Evolutionary conservation across 495 filamentous ascomycete genomes (phyloP), one percentile per base, ranked within the genome.

Genomic region (Immersiella caudata): DNA sequence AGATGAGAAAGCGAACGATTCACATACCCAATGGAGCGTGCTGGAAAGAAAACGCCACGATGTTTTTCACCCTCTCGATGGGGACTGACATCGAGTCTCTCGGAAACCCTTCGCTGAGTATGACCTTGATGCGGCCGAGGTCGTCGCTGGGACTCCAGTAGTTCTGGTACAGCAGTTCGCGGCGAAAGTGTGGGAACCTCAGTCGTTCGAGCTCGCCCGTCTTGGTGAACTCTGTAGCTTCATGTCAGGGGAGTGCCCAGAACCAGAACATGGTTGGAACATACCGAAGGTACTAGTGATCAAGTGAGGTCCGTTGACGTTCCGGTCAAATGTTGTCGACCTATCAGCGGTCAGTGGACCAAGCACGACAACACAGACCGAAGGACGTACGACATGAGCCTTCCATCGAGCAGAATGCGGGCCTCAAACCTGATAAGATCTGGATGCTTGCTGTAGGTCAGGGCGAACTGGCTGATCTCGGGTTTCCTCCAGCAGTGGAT

Each of bases 31-130:
- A 77, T 6, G 93, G 93, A 56, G 91, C 92, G 84, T 94, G 92
- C 73, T 95, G 92, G 70, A 96, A 97, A 7, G 92, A 89, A 74
- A 97, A 93, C 6, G 84, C 84, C 56, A 94, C 86, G 24, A 93
- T 74, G 75, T 93, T 91, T 71, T 88, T 91, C 69, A 91, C 83
- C 51, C 88, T 80, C 70, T 93, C 88, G 65, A 93, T 90, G 0
- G 87, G 86, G 9, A 79, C 74, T 9, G 78, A 73, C 9, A 79
- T 57, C 6, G 83, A 83, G 51, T 84, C 81, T 14, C 84, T 74
- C 0, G 79, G 76, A 68, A 92, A 90, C 0, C 91, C 92, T 68
- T 95, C 92, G 24, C 90, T 85, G 62, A 97, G 86, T 35, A 94
- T 73, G n/a, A 96, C 78, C 74, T 90, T 90, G 72, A 97, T 89